Percentiles rank a stretch among this genome's conserved stretches.
phyloP scores from a whole-genome alignment of 495 filamentous ascomycete genomes.

The Recurvomyces mirabilis region DNA sequence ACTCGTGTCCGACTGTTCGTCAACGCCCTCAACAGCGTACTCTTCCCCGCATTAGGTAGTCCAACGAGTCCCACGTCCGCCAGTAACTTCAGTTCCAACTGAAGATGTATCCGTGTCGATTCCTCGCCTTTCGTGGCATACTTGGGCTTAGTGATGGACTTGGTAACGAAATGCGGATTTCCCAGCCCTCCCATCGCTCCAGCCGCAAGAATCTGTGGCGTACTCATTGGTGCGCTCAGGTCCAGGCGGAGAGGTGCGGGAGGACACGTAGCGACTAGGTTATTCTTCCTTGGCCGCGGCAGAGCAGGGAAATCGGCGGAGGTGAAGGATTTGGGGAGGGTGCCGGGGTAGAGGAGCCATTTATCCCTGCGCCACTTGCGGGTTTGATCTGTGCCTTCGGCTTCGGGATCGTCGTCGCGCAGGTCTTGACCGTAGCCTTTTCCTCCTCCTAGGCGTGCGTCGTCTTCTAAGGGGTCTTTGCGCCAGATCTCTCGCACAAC shows the following conservation, averaged over 20 bases:
- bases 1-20: conserved; percentile 78
- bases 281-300: conserved; percentile 44
- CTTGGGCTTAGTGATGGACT: conserved; percentile 56
- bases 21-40: conserved; percentile 76
- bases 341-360: conserved; percentile 66
- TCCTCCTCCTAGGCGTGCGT: conserved; percentile 26
- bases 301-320: conserved; percentile 48
- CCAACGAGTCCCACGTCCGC: conserved; percentile 93
- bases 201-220: conserved; percentile 78
- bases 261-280: conserved; percentile 51
- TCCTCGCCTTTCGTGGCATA: conserved; percentile 80
- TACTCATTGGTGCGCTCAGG: conserved; percentile 65
- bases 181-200: conserved; percentile 83
- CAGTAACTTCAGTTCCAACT: conserved; percentile 87
- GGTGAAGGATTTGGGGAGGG: conserved; percentile 54
- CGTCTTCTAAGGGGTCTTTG: conserved; percentile 64
- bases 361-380: conserved; percentile 43
- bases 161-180: conserved; percentile 82
- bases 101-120: conserved; percentile 64
- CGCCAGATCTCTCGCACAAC: conserved; percentile 73
- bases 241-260: conserved; percentile 66
- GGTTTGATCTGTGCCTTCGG: conserved; percentile 29
- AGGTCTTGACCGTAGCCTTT: conserved; percentile 29
- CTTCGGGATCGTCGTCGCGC: conserved; percentile 21
- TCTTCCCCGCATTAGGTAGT: conserved; percentile 92